Base-by-base conservation (phyloP, 1,139 yeast genomes). In the Candida glucosophila region DNA sequence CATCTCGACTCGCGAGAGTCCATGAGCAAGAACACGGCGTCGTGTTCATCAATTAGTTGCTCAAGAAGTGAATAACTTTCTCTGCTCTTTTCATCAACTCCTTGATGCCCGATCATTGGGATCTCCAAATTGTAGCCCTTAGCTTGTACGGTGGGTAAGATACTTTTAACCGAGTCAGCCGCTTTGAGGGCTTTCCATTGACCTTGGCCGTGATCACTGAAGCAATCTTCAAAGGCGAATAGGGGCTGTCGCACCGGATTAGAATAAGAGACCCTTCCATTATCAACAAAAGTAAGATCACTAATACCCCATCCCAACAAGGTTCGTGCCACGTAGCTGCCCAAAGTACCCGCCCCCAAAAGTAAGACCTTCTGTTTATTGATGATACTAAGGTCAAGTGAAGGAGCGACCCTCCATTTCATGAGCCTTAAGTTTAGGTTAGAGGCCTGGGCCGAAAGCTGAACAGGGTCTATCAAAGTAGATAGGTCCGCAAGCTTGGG, bases 331-430 rank as follows among this genome's bases (percentile, higher is more conserved):
- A 90, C 92, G 44, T 88, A 86, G 34, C 93, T 80, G 0, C 98
- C 99, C 9, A 92, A 62, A 2, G 99, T 92, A 4, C 99, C 99
- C 0, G 98, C 83, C 0, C 99, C 99, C n/a, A 90, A 62, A 11
- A 90, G 57, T 22, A 90, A 53, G 19, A 88, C 80, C 35, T 66
- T 76, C 14, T 78, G 70, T 9, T 53, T 34, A 35, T 73, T 71
- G 14, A 90, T 59, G 2, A 56, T 46, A 5, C 81, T 86, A 26
- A 90, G 59, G 42, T 90, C 69, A 5, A 90, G 48, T 6, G 73
- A 68, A 0, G 98, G 97, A 1, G 86, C 88, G 15, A 90, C 71
- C 39, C 98, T 67, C 99, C 99, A 90, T 49, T 86, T 86, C 98
- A 90, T 92, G 23, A 90, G 60, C 52, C 82, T 82, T 35, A 92